Conservation (phyloP, 306 rosid genomes). For the Dalbergia oliveri region DNA sequence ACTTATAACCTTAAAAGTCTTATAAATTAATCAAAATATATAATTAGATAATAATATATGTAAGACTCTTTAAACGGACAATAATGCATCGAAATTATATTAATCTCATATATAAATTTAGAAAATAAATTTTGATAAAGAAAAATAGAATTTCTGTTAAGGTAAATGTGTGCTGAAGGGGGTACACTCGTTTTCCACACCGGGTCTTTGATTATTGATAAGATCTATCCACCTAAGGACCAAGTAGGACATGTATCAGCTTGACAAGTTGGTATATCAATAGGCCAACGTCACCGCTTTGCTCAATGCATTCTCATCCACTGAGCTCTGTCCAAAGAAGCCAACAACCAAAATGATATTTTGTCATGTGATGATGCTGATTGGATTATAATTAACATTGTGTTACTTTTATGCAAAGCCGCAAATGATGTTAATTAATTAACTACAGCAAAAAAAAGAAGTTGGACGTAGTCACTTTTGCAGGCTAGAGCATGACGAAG, state of each 20-base stretch:
- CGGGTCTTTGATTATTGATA: slow-evolving; percentile 28
- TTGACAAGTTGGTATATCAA: slow-evolving; percentile 25
- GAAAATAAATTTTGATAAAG: background rate
- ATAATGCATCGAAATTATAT: too few relatives aligned
- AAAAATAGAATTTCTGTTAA: background rate
- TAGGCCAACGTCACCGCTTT: slow-evolving; percentile 15
- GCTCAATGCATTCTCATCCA: slow-evolving; percentile 33
- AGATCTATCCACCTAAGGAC: slow-evolving; percentile 30
- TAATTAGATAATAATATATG: too few relatives aligned
- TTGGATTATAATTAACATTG: slow-evolving; percentile 29
- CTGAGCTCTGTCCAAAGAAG: slow-evolving; percentile 10
- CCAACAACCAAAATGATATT: slow-evolving; percentile 26
- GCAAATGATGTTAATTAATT: slow-evolving; percentile 31
- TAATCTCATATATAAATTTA: too few relatives aligned
- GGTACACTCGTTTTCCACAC: background rate
- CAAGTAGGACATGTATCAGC: slow-evolving; percentile 18
- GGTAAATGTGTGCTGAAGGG: background rate
- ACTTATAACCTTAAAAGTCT: too few relatives aligned
- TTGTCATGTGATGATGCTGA: slow-evolving; percentile 30
- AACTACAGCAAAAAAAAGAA: too few relatives aligned
- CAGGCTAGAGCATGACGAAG: background rate
- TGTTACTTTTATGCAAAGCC: slow-evolving; percentile 23
- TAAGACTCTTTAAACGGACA: too few relatives aligned
- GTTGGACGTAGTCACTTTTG: slow-evolving; percentile 29
- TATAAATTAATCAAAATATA: too few relatives aligned